Percentiles rank a stretch among this genome's conserved stretches.
Conservation (phyloP, 257 asterid species). For the Ilex asprella region DNA sequence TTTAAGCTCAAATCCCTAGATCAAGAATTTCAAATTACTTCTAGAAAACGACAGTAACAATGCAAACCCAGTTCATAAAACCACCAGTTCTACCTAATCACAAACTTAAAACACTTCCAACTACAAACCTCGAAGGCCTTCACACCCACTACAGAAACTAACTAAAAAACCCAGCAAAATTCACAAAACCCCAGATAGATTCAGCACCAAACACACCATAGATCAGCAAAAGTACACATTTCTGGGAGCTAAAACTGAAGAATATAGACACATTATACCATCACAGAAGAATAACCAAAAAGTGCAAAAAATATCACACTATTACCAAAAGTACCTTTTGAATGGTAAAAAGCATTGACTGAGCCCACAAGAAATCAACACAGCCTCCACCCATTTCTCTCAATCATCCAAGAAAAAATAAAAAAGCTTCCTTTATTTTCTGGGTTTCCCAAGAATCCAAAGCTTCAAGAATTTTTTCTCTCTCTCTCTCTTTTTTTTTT, state of each 20-base stretch:
- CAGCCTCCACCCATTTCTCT: conserved; percentile 41
- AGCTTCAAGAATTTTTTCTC: conserved; percentile 14
- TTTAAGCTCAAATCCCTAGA: not conserved
- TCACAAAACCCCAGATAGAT: conserved; percentile 37
- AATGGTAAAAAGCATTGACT: conserved; percentile 36
- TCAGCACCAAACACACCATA: conserved; percentile 26
- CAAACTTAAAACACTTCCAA: not conserved
- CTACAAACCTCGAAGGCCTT: conserved; percentile 5
- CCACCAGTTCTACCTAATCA: not conserved
- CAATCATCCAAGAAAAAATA: conserved; percentile 12
- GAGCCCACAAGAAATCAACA: conserved; percentile 52
- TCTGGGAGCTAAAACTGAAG: conserved; percentile 31
- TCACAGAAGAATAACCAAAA: conserved; percentile 23
- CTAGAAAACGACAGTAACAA: not conserved
- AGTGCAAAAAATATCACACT: conserved; percentile 10
- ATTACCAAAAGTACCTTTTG: conserved; percentile 45
- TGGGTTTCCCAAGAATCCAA: conserved; percentile 52
- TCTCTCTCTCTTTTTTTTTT: not conserved
- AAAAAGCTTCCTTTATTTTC: conserved; percentile 30
- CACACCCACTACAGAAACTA: conserved; percentile 19
- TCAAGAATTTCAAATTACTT: not conserved
- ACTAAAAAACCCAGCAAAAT: conserved; percentile 10
- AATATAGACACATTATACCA: conserved; percentile 26
- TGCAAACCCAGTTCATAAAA: not conserved
- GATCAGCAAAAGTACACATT: conserved; percentile 33